Evolutionary conservation across 2,329 filamentous ascomycete species (phyloP).

Genomic region (Myriosclerotinia scirpicola): DNA sequence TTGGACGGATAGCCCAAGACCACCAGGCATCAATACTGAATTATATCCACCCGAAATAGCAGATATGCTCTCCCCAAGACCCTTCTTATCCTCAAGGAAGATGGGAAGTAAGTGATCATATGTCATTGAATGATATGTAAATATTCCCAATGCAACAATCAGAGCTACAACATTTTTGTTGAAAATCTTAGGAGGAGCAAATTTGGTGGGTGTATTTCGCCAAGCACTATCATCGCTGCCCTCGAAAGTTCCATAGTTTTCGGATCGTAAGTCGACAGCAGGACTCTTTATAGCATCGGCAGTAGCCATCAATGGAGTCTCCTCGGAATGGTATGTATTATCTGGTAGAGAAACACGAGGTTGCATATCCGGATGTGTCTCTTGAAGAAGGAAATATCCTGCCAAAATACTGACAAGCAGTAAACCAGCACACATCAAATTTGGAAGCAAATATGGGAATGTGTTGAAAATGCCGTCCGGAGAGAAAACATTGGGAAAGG

Average conservation of each 20-base stretch:
- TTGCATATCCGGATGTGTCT: constrained; percentile 85
- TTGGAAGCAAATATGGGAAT: constrained; percentile 87
- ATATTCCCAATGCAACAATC: constrained; percentile 80
- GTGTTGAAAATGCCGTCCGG: constrained; percentile 66
- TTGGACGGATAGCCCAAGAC: constrained; percentile 61
- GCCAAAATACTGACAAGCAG: constrained; percentile 76
- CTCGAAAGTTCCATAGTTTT: constrained; percentile 74
- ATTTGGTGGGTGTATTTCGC: constrained; percentile 38
- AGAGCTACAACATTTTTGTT: constrained; percentile 70
- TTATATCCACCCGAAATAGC: constrained; percentile 36
- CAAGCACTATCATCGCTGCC: constrained; percentile 37
- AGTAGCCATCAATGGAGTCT: constrained; percentile 71
- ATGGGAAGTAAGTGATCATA: constrained; percentile 92
- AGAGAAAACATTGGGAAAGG: constrained; percentile 72
- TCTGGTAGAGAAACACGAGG: constrained; percentile 50
- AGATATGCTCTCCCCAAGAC: constrained; percentile 34
- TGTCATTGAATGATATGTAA: constrained; percentile 94
- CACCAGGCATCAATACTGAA: constrained; percentile 58
- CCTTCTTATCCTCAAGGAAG: constrained; percentile 78
- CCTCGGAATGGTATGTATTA: constrained; percentile 51
- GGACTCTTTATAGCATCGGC: constrained; percentile 73
- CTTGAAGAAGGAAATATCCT: constrained; percentile 78
- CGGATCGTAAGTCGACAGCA: constrained; percentile 70
- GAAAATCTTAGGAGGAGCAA: constrained; percentile 48
- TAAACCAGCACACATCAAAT: constrained; percentile 75